A percentile compares a stretch with the other conserved stretches of the same genome.
Conservation (phyloP, 352 stramenopile species). For the Phytophthora lateralis region DNA sequence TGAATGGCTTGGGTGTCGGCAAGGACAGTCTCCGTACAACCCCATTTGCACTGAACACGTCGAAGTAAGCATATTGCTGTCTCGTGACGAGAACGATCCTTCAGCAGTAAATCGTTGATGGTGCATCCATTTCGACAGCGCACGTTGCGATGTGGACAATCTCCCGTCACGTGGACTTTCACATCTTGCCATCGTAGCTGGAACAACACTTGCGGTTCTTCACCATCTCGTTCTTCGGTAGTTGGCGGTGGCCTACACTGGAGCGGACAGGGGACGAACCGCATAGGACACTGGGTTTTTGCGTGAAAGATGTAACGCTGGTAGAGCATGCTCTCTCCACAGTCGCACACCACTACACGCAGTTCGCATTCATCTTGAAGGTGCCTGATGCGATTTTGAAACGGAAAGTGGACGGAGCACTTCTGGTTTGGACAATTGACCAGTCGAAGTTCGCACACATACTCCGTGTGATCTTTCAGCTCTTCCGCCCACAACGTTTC, state of each 20-base stretch:
- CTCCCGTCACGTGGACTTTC: conserved; percentile 48
- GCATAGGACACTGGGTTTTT: conserved; percentile 46
- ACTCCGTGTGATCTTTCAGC: conserved; percentile 38
- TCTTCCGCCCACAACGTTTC: conserved; percentile 52
- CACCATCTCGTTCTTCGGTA: neutral
- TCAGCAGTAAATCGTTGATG: conserved; percentile 42
- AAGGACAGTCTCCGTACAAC: conserved; percentile 58
- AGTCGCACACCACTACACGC: conserved; percentile 51
- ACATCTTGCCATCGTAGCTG: conserved; percentile 44
- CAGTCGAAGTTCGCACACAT: conserved; percentile 45
- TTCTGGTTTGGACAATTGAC: conserved; percentile 58
- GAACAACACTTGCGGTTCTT: conserved; percentile 27
- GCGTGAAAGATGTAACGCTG: conserved; percentile 57
- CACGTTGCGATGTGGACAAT: conserved; percentile 55
- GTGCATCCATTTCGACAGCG: conserved; percentile 75
- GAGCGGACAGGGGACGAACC: conserved; percentile 58
- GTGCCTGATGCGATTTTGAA: conserved; percentile 34
- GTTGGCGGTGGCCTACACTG: conserved; percentile 25
- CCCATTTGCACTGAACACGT: conserved; percentile 61
- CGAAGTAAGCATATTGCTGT: conserved; percentile 46
- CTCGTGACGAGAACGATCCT: conserved; percentile 58
- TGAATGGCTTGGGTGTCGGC: conserved; percentile 48
- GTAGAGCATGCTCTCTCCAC: conserved; percentile 61
- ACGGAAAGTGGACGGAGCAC: conserved; percentile 37
- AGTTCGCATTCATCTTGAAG: conserved; percentile 50